These are phyloP conservation scores for Paulownia fortunei DNA, from an alignment of 257 asterid genomes.

Conservation along the genomic window DNA sequence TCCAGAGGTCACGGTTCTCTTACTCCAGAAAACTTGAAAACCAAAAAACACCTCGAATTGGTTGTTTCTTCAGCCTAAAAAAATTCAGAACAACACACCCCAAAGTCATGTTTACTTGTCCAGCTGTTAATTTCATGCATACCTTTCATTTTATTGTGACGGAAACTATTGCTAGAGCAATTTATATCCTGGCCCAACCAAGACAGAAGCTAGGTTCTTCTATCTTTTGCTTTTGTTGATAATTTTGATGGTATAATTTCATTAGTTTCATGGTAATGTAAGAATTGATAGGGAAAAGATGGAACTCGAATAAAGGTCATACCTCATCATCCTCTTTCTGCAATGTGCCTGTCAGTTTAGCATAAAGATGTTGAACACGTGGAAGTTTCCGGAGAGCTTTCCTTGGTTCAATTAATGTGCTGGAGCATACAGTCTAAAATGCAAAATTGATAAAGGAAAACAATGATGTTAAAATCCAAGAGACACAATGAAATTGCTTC, in stretches of 20 bases:
- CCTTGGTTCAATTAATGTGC: slow-evolving; percentile 68
- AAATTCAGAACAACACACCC: not conserved
- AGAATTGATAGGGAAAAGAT: not conserved
- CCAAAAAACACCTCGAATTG: no score
- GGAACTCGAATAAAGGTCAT: slow-evolving; percentile 16
- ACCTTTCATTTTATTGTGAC: slow-evolving; percentile 2
- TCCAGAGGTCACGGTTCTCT: no score
- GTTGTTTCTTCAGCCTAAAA: not conserved
- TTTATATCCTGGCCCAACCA: not conserved
- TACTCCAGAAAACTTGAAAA: no score
- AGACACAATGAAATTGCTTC: slow-evolving; percentile 7
- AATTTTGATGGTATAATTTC: not conserved
- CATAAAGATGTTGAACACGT: slow-evolving; percentile 94
- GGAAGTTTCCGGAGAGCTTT: slow-evolving; percentile 84
- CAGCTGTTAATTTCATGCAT: no score
- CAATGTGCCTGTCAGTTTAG: slow-evolving; percentile 72
- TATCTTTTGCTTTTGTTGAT: not conserved
- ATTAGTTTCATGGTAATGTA: not conserved
- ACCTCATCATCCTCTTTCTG: slow-evolving; percentile 90
- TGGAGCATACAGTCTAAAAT: slow-evolving; percentile 71
- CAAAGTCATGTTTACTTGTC: no score
- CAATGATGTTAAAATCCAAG: slow-evolving; percentile 13
- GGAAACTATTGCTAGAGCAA: not conserved
- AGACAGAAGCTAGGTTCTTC: not conserved
- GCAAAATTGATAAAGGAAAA: slow-evolving; percentile 21